Percentiles rank a stretch among this genome's conserved stretches.
Conservation (phyloP, 2,329 filamentous ascomycete species). For the Fusarium palustre region DNA sequence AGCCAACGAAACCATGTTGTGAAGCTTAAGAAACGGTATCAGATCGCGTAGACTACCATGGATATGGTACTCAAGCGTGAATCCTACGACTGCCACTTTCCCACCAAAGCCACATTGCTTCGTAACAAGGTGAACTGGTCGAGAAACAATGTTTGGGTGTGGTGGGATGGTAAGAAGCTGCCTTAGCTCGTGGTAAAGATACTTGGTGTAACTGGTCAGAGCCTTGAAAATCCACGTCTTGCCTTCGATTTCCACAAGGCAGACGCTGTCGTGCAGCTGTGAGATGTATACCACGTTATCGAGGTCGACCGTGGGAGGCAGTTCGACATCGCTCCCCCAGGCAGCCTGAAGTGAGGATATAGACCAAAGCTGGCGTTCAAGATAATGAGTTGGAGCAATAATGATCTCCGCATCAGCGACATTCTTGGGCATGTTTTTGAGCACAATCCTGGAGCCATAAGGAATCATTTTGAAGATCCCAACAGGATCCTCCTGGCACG, state of each 20-base stretch:
- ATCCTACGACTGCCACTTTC: constrained; percentile 67
- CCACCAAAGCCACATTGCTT: constrained; percentile 67
- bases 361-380: constrained; percentile 65
- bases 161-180: constrained; percentile 64
- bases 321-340: constrained; percentile 57
- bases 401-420: constrained; percentile 59
- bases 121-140: constrained; percentile 65
- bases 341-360: constrained; percentile 55
- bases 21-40: constrained; percentile 63
- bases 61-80: constrained; percentile 65
- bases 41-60: constrained; percentile 67
- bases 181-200: constrained; percentile 70
- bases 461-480: constrained; percentile 60
- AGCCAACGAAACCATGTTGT: constrained; percentile 55
- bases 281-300: constrained; percentile 61
- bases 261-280: constrained; percentile 70
- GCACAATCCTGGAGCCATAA: constrained; percentile 69
- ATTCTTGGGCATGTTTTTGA: constrained; percentile 63
- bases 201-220: constrained; percentile 67
- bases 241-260: constrained; percentile 60
- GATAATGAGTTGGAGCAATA: constrained; percentile 62
- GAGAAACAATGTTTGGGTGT: constrained; percentile 65
- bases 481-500: constrained; percentile 45
- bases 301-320: constrained; percentile 64
- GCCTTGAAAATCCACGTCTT: constrained; percentile 68